A percentile compares a stretch with the other conserved stretches of the same genome.
phyloP scores from a whole-genome alignment of 495 filamentous ascomycete species.

The Bacidia rubella region DNA sequence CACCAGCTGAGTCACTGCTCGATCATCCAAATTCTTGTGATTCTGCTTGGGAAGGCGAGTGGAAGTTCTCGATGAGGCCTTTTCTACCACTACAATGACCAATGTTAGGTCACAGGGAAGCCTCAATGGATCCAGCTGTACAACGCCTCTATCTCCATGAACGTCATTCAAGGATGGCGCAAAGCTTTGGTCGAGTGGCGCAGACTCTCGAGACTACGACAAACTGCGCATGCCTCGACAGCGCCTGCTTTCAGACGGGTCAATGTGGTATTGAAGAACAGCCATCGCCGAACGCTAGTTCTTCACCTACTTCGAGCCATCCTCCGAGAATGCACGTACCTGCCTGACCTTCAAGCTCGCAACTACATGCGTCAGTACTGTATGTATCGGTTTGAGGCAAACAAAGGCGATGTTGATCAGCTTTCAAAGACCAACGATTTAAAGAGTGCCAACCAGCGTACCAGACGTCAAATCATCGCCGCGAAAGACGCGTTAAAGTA shows the following conservation, averaged over 20 bases:
- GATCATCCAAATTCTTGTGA: no score
- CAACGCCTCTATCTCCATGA: no score
- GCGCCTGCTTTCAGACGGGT: not conserved
- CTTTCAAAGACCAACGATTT: not conserved
- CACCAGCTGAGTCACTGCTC: no score
- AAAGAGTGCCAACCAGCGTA: not conserved
- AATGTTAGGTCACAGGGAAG: no score
- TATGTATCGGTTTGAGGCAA: slow-evolving; percentile 38
- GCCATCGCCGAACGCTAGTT: slow-evolving; percentile 13
- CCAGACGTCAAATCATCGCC: slow-evolving; percentile 12
- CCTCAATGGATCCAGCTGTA: no score
- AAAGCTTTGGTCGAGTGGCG: no score
- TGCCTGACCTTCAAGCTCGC: slow-evolving; percentile 60
- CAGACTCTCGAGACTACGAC: no score
- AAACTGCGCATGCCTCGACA: no score
- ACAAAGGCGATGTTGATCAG: not conserved
- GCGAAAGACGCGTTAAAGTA: slow-evolving; percentile 25
- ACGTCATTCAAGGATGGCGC: no score
- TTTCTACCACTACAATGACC: no score
- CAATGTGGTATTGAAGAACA: not conserved
- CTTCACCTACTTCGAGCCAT: slow-evolving; percentile 60
- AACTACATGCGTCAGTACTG: slow-evolving; percentile 44
- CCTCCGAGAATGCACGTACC: slow-evolving; percentile 73
- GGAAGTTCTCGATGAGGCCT: no score
- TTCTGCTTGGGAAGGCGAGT: no score